phyloP scores from a whole-genome alignment of 2,329 filamentous ascomycete genomes.

The Microdochium nivale region DNA sequence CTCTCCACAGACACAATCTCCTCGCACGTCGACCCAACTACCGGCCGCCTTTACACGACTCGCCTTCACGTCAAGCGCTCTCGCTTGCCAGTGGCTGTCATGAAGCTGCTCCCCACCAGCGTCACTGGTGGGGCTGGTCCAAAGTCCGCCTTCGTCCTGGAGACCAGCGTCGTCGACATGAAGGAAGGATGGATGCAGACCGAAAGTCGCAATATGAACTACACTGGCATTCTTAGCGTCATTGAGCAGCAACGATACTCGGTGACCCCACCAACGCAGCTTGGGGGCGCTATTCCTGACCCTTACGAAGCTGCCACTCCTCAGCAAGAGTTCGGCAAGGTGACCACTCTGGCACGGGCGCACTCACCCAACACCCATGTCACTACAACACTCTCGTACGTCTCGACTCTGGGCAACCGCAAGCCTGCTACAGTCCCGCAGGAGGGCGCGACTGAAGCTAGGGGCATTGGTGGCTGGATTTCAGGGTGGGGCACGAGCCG shows the following conservation, averaged over 20 bases:
- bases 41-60: conserved; percentile 67
- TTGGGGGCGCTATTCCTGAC: conserved; percentile 10
- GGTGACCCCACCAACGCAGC: conserved; percentile 24
- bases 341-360: conserved; percentile 4
- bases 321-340: background rate
- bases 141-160: conserved; percentile 72
- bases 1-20: conserved; percentile 77
- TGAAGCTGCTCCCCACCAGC: conserved; percentile 65
- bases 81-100: conserved; percentile 63
- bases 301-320: background rate
- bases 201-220: conserved; percentile 74
- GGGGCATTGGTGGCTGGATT: conserved; percentile 36
- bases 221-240: conserved; percentile 70
- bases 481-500: conserved; percentile 54
- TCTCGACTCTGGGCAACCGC: conserved; percentile 63
- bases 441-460: conserved; percentile 32
- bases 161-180: conserved; percentile 71
- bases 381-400: conserved; percentile 64
- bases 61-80: conserved; percentile 78
- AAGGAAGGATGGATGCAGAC: conserved; percentile 77
- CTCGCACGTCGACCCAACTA: conserved; percentile 62
- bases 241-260: conserved; percentile 67
- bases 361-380: conserved; percentile 49
- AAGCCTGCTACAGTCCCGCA: conserved; percentile 27
- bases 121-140: conserved; percentile 59